Percentiles rank a stretch among this genome's conserved stretches.
phyloP scores from a whole-genome alignment of 2,329 filamentous ascomycete genomes.

The Emericellopsis cladophorae region DNA sequence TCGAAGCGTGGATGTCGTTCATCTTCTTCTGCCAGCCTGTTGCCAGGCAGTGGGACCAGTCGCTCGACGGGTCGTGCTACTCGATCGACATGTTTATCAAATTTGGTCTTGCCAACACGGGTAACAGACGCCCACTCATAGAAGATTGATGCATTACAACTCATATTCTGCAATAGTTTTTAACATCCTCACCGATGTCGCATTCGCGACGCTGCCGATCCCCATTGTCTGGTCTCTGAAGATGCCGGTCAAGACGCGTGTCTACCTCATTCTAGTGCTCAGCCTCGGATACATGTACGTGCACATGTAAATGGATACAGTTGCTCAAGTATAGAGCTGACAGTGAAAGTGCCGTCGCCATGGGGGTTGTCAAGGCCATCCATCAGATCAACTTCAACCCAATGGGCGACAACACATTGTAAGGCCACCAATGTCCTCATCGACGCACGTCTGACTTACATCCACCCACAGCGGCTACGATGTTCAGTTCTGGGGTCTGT shows the following conservation, averaged over 20 bases:
- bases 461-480: not conserved
- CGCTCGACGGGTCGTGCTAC: constrained; percentile 3
- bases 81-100: constrained; percentile 1
- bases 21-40: constrained; percentile 3
- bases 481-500: not conserved
- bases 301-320: not conserved
- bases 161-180: constrained; percentile 9
- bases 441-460: no score
- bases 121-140: not conserved
- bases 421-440: not conserved
- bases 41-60: constrained; percentile 1
- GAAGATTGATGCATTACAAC: no score
- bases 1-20: not conserved
- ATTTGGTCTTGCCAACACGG: constrained; percentile 1
- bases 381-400: constrained; percentile 1
- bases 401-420: constrained; percentile 2
- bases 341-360: not conserved
- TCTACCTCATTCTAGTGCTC: constrained; percentile 26
- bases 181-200: constrained; percentile 29
- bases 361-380: constrained; percentile 1
- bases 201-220: constrained; percentile 27
- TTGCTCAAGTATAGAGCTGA: not conserved
- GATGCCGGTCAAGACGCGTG: constrained; percentile 19
- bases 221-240: constrained; percentile 27
- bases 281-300: constrained; percentile 27